Base-by-base conservation (phyloP, 2,329 filamentous ascomycete genomes). In the Ambrosiella beaveri region DNA sequence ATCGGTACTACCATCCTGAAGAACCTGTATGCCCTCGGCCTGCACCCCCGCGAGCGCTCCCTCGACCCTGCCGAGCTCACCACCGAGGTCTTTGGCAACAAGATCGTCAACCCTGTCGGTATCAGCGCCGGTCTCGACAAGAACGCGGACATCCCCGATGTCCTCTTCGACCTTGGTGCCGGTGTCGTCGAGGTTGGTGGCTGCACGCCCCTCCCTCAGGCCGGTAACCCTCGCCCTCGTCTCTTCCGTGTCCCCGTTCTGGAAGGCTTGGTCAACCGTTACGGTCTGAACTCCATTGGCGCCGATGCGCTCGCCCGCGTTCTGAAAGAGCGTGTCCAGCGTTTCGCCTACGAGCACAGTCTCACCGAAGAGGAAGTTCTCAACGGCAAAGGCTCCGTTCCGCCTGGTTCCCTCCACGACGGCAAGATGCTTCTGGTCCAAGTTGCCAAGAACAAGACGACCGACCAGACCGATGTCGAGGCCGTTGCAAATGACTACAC, bases 51-150 rank as follows among this genome's bases (percentile, higher is more conserved):
- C 59, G 93, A 98, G 68, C 82, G 93, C 57, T 64, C 67, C 13
- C 68, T 73, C 12, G 50, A 57, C 38, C 78, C 80, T 41, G 65
- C 69, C 5, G 66, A 67, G 15, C 65, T 71, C 3, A 63, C 67
- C 17, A 64, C 67, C 13, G 68, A 73, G 11, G 83, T 97, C 17
- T 96, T 95, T 67, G 88, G 86, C 40, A 79, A 85, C 62, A 76
- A 73, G 3, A 72, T 98, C 52, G 75, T 79, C 65, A 97, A 96
- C 70, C 93, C 93, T 1, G 82, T 98, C 65, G 93, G 86, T 59
- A 95, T 94, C 62, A 94, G 88, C n/a, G 93, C 88, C 4, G 93
- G 93, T 8, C 81, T 98, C 49, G 93, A 97, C 74, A 97, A 98
- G 75, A 80, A 95, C 66, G 93, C 84, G 57, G 88, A 95, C 62